Base-by-base conservation (phyloP, 148 eudicot species). In the Vaccinium macrocarpon region DNA sequence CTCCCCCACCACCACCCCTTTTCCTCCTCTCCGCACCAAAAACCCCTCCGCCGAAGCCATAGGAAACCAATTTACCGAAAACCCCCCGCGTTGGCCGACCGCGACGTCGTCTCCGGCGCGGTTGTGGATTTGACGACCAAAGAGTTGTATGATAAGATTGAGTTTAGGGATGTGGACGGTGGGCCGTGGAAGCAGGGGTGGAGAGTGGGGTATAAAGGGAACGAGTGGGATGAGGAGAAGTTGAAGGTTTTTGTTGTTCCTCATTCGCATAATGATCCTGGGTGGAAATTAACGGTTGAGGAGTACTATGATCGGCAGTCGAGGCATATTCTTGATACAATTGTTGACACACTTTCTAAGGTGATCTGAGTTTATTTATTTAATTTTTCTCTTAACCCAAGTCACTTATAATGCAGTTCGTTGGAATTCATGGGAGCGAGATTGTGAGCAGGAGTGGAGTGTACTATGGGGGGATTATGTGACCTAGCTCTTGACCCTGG, bases 241-340 rank as follows among this genome's bases (percentile, higher is more conserved):
- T 61, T 97, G 89, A 97, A 97, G 91, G 79, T 97, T 12, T 89
- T 97, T 84, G 99, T 95, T 38, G 98, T 93, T 5, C 98, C 98
- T 0, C 99, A 97, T 87, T 97, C 99, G 68, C 99, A 97, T 88
- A 97, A 97, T 88, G 99, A 97, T 92, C 99, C 99, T 32, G 99
- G 99, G 25, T 97, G 99, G 99, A 97, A 93, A 81, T 88, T 92
- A 25, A 97, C 99, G 80, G 99, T 97, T 75, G 98, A 97, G 16
- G 98, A 97, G 90, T 97, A 97, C 84, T 97, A 97, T 85, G 93
- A 92, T 48, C 87, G 90, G 32, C 99, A 97, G 82, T 92, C 95
- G 21, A 86, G 91, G 57, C 98, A 94, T 82, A 97, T 97, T 79
- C 96, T 97, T 71, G 96, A 97, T 81, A 97, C 99, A 12, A 93